Evolutionary conservation across 352 stramenopile genomes (phyloP).

Genomic region (Globisporangium megalacanthum): DNA sequence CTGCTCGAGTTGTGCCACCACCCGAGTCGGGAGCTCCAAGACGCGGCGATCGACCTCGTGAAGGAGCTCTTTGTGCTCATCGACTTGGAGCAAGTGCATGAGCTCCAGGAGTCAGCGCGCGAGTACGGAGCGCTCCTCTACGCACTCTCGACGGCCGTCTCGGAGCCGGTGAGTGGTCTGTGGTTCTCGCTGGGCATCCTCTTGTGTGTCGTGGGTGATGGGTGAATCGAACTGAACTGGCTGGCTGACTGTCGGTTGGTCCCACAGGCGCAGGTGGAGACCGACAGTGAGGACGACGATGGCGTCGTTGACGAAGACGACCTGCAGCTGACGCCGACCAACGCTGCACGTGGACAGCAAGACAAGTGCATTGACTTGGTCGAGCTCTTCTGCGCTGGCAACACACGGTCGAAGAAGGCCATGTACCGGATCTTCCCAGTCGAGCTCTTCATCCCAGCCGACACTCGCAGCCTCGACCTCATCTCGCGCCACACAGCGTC

Average conservation of each 20-base stretch:
- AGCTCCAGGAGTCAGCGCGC: conserved; percentile 70
- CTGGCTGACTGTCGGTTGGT: neutral
- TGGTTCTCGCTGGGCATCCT: too few species aligned
- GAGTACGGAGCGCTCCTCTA: conserved; percentile 77
- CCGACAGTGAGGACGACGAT: conserved; percentile 9
- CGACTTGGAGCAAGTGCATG: conserved; percentile 68
- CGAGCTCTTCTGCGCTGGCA: conserved; percentile 79
- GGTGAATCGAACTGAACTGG: neutral
- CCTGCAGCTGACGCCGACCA: conserved; percentile 33
- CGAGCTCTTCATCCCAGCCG: conserved; percentile 67
- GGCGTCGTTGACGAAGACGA: conserved; percentile 11
- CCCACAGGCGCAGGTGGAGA: neutral
- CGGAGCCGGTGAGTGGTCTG: conserved; percentile 16
- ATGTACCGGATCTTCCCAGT: conserved; percentile 81
- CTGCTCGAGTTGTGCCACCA: conserved; percentile 71
- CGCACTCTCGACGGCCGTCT: conserved; percentile 44
- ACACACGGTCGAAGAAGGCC: conserved; percentile 66
- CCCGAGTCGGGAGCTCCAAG: conserved; percentile 28
- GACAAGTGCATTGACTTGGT: conserved; percentile 66
- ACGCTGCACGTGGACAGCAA: conserved; percentile 21
- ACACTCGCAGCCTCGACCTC: conserved; percentile 37
- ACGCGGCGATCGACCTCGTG: conserved; percentile 59
- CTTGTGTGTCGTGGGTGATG: neutral
- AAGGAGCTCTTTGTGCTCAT: conserved; percentile 71
- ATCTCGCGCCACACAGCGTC: conserved; percentile 56